A percentile compares a stretch with the other conserved stretches of the same genome.
Conservation (phyloP, 2,329 filamentous ascomycete genomes). For the Pyrenochaeta sp. region DNA sequence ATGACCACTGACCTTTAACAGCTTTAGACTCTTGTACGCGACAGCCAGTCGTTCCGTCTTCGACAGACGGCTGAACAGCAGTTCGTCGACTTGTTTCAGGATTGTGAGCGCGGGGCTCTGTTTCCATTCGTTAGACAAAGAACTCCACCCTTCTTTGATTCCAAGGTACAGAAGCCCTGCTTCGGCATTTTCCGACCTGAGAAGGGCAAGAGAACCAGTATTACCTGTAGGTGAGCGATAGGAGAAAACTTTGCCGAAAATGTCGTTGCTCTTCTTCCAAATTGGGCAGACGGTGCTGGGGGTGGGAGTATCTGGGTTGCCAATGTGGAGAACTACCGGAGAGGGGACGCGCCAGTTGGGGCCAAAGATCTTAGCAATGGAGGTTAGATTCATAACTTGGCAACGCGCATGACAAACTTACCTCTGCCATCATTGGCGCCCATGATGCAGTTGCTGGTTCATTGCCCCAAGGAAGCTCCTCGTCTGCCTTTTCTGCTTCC, state of each 20-base stretch:
- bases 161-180: constrained; percentile 39
- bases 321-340: constrained; percentile 41
- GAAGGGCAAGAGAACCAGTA: neutral
- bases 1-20: constrained; percentile 35
- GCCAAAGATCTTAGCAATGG: constrained; percentile 38
- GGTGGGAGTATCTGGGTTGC: constrained; percentile 18
- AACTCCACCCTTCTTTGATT: constrained; percentile 40
- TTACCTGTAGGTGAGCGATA: constrained; percentile 13
- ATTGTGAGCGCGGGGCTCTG: constrained; percentile 41
- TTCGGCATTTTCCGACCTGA: constrained; percentile 26
- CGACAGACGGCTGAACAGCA: constrained; percentile 36
- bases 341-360: constrained; percentile 38
- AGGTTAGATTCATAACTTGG: neutral
- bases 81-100: constrained; percentile 39
- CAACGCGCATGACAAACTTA: neutral
- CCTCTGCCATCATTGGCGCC: constrained; percentile 40
- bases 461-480: constrained; percentile 19
- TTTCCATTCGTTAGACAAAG: constrained; percentile 33
- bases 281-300: constrained; percentile 29
- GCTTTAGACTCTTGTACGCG: constrained; percentile 45
- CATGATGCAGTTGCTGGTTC: constrained; percentile 35
- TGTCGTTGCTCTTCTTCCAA: constrained; percentile 41
- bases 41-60: constrained; percentile 36
- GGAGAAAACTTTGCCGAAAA: constrained; percentile 39
- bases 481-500: constrained; percentile 9